Conservation (phyloP, 2,329 filamentous ascomycete species). For the Blastomyces gilchristii region DNA sequence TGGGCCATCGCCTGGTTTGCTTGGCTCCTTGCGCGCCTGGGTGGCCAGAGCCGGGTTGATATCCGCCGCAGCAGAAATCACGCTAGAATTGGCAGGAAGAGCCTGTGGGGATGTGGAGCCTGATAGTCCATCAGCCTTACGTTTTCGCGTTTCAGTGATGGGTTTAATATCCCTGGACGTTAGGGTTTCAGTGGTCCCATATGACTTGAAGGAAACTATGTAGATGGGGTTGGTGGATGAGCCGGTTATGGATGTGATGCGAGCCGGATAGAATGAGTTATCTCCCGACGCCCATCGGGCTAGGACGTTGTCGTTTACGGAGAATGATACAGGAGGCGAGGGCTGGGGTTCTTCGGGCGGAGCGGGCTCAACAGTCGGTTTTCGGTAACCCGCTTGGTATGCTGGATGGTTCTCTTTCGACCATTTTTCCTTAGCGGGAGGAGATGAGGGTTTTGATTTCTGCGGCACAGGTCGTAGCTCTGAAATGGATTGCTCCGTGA, state of each 20-base stretch:
- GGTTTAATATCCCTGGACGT: conserved; percentile 75
- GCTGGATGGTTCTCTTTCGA: conserved; percentile 71
- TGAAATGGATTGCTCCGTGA: conserved; percentile 69
- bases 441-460: conserved; percentile 37
- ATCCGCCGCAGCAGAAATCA: conserved; percentile 57
- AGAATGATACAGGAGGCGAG: conserved; percentile 51
- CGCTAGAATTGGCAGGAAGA: conserved; percentile 39
- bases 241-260: conserved; percentile 87
- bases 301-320: conserved; percentile 80
- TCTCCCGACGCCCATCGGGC: conserved; percentile 89
- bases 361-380: conserved; percentile 31
- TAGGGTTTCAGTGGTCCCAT: conserved; percentile 68
- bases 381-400: conserved; percentile 51
- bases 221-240: conserved; percentile 87
- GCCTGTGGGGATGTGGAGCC: conserved; percentile 31
- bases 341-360: conserved; percentile 44
- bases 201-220: conserved; percentile 88
- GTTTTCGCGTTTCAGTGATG: conserved; percentile 60
- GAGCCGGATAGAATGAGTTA: conserved; percentile 79
- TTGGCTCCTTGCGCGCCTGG: conserved; percentile 53
- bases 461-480: conserved; percentile 57
- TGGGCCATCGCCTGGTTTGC: conserved; percentile 51
- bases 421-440: conserved; percentile 60
- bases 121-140: conserved; percentile 68
- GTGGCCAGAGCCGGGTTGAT: conserved; percentile 56